phyloP scores from a whole-genome alignment of 306 rosid species.

The Fagus sylvatica region DNA sequence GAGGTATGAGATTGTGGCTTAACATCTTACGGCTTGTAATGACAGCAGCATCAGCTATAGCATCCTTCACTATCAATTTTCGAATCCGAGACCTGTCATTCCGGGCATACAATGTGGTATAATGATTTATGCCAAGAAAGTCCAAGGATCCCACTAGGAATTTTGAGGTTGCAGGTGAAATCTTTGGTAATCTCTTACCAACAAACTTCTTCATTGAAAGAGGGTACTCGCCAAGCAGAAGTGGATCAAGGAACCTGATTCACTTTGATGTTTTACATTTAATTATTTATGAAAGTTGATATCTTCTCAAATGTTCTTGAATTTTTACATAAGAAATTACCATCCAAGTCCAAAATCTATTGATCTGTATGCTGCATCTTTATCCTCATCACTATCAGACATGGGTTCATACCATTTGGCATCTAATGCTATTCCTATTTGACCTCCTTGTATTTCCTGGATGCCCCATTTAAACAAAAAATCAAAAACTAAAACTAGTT shows the following conservation, averaged over 20 bases:
- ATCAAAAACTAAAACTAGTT: too few species aligned
- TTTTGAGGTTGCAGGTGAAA: slow-evolving; percentile 47
- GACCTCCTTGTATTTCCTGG: slow-evolving; percentile 78
- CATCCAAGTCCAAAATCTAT: slow-evolving; percentile 83
- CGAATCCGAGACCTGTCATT: slow-evolving; percentile 66
- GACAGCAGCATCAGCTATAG: slow-evolving; percentile 76
- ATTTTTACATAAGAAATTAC: slow-evolving; percentile 37
- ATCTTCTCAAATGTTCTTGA: not conserved
- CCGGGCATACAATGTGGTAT: slow-evolving; percentile 77
- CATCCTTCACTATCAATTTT: slow-evolving; percentile 67
- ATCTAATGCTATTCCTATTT: slow-evolving; percentile 81
- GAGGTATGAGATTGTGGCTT: slow-evolving; percentile 2
- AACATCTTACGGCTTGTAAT: slow-evolving; percentile 66
- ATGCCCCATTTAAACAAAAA: slow-evolving; percentile 8
- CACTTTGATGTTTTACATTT: slow-evolving; percentile 27
- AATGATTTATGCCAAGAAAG: slow-evolving; percentile 84
- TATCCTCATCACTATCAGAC: slow-evolving; percentile 76
- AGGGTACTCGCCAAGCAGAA: slow-evolving; percentile 77
- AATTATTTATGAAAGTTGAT: slow-evolving; percentile 9
- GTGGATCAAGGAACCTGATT: slow-evolving; percentile 88
- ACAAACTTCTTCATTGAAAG: slow-evolving; percentile 70
- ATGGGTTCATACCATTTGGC: slow-evolving; percentile 79
- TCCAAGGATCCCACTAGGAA: slow-evolving; percentile 68
- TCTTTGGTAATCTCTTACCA: slow-evolving; percentile 68
- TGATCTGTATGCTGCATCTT: slow-evolving; percentile 77